Conservation (phyloP, 129 eudicot species). For the Centella asiatica region DNA sequence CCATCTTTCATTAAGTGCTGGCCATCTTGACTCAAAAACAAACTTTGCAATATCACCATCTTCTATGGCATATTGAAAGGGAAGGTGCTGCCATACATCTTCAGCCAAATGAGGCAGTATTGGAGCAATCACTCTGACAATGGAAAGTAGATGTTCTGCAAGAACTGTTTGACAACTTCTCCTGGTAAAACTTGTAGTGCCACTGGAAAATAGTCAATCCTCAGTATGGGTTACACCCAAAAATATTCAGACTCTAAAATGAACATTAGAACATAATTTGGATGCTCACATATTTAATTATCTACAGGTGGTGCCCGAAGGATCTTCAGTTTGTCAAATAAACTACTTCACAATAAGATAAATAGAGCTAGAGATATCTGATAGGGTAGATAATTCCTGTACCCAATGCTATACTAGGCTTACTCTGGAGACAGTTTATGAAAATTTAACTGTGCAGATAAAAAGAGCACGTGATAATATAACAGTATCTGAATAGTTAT, state of each 20-base stretch:
- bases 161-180: slow-evolving; percentile 96
- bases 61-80: slow-evolving; percentile 49
- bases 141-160: slow-evolving; percentile 69
- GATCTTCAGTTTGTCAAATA: no score
- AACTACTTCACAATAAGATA: no score
- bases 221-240: no score
- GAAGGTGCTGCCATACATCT: slow-evolving; percentile 98
- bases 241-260: not conserved
- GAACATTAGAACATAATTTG: not conserved
- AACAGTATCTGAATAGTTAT: no score
- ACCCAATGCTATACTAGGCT: no score
- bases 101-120: slow-evolving; percentile 94
- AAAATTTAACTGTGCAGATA: no score
- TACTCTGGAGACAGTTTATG: no score
- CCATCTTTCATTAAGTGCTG: slow-evolving; percentile 48
- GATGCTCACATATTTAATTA: not conserved
- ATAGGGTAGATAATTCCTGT: no score
- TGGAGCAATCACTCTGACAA: slow-evolving; percentile 81
- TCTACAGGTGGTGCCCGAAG: no score
- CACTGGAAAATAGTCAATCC: slow-evolving; percentile 38
- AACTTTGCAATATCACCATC: slow-evolving; percentile 41
- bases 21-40: slow-evolving; percentile 95
- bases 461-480: no score
- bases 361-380: no score
- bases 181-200: slow-evolving; percentile 74